Conservation (phyloP, 2,329 filamentous ascomycete species). For the Chaetomiaceae sp. region DNA sequence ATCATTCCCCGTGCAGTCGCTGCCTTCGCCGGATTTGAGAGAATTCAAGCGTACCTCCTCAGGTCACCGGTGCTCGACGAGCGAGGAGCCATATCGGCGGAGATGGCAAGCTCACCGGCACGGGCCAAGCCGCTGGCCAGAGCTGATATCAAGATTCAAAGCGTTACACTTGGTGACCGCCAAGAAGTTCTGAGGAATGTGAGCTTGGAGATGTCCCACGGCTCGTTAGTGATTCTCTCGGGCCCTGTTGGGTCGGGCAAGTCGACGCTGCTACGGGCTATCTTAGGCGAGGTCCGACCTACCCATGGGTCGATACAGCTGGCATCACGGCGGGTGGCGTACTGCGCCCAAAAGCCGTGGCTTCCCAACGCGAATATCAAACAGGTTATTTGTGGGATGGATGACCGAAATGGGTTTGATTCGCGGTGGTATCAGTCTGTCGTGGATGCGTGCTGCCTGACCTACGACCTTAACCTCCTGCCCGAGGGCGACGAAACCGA, state of each 20-base stretch:
- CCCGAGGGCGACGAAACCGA: conserved; percentile 24
- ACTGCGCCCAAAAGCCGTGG: conserved; percentile 38
- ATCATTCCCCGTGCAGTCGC: conserved; percentile 34
- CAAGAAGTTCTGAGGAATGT: conserved; percentile 25
- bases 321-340: conserved; percentile 31
- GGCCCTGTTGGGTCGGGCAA: conserved; percentile 33
- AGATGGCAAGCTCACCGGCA: too few relatives aligned
- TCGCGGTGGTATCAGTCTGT: conserved; percentile 33
- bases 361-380: conserved; percentile 34
- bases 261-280: conserved; percentile 27
- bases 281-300: conserved; percentile 31
- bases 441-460: conserved; percentile 25
- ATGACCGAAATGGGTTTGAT: conserved; percentile 12
- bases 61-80: conserved; percentile 3
- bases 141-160: neutral
- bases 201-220: conserved; percentile 23
- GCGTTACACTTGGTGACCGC: neutral
- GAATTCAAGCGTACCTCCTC: conserved; percentile 36
- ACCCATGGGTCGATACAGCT: conserved; percentile 27
- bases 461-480: conserved; percentile 26
- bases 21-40: conserved; percentile 34
- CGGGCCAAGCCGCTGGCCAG: too few relatives aligned
- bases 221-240: conserved; percentile 27
- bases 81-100: neutral
- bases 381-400: conserved; percentile 29